A percentile compares a stretch with the other conserved stretches of the same genome.
Evolutionary conservation across 2,329 filamentous ascomycete genomes (phyloP).

Genomic region (Cytospora paraplurivora): DNA sequence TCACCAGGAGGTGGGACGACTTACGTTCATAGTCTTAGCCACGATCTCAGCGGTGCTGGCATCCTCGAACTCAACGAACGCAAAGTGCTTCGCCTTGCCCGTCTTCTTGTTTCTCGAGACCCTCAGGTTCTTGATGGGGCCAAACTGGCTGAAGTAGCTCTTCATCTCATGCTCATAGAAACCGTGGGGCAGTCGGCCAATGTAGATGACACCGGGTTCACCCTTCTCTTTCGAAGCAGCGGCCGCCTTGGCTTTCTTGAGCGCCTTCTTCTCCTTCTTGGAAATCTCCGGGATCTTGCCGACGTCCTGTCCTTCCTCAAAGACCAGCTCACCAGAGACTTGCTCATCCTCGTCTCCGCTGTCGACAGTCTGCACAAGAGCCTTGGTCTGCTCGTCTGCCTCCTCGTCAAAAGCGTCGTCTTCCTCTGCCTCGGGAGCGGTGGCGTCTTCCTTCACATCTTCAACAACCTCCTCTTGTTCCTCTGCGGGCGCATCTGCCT

Average conservation of each 20-base stretch:
- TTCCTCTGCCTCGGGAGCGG: constrained; percentile 13
- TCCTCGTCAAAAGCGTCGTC: constrained; percentile 22
- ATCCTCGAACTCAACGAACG: constrained; percentile 87
- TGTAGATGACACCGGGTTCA: constrained; percentile 79
- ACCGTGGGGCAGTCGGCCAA: constrained; percentile 82
- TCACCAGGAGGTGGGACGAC: neutral
- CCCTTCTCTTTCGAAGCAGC: constrained; percentile 40
- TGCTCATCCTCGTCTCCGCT: constrained; percentile 28
- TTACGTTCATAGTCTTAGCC: constrained; percentile 83
- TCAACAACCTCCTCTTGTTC: constrained; percentile 48
- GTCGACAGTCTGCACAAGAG: constrained; percentile 28
- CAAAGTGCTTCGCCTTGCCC: constrained; percentile 88
- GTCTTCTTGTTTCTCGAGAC: constrained; percentile 92
- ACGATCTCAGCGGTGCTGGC: constrained; percentile 83
- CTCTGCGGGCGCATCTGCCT: constrained; percentile 35
- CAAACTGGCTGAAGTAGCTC: constrained; percentile 92
- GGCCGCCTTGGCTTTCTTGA: constrained; percentile 17
- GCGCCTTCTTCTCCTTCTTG: constrained; percentile 44
- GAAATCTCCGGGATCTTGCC: constrained; percentile 52
- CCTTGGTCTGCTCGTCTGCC: constrained; percentile 28
- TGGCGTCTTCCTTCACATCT: constrained; percentile 5
- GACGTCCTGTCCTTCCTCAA: constrained; percentile 52
- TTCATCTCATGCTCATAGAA: constrained; percentile 98
- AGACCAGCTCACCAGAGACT: constrained; percentile 34
- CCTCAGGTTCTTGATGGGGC: constrained; percentile 74